phyloP scores from a whole-genome alignment of 2,329 filamentous ascomycete genomes.

The Beauveria bassiana region DNA sequence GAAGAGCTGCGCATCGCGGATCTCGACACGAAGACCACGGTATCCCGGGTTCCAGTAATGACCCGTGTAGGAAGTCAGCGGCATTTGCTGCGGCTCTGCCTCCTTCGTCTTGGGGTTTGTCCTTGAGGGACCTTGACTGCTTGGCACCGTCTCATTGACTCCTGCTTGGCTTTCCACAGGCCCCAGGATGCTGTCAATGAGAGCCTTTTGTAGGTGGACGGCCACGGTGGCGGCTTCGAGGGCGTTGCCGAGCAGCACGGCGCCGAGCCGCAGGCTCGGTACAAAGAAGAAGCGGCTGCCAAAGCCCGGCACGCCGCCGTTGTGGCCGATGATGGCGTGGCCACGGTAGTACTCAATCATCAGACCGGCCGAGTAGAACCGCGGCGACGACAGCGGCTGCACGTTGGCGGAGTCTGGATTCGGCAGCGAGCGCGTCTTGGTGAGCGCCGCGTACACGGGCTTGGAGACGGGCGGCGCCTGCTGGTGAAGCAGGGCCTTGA shows the following conservation, averaged over 20 bases:
- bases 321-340: conserved; percentile 4
- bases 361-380: conserved; percentile 5
- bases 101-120: background rate
- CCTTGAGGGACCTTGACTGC: too few species aligned
- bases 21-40: background rate
- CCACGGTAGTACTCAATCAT: conserved; percentile 8
- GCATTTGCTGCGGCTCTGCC: background rate
- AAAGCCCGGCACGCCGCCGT: conserved; percentile 8
- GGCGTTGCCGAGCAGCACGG: conserved; percentile 9
- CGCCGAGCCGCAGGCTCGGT: conserved; percentile 4
- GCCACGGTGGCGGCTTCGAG: background rate
- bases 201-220: background rate
- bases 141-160: background rate
- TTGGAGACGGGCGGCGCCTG: background rate
- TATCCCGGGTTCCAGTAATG: conserved; percentile 8
- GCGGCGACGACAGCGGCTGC: conserved; percentile 2
- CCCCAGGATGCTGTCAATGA: background rate
- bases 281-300: conserved; percentile 5
- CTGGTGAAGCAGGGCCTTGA: background rate
- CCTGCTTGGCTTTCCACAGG: background rate
- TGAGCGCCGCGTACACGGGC: background rate
- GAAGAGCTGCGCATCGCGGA: conserved; percentile 1
- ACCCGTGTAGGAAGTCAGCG: background rate
- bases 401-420: background rate
- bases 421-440: background rate